Base-by-base conservation (phyloP, 73 alveolate species). In the Durusdinium trenchii region DNA sequence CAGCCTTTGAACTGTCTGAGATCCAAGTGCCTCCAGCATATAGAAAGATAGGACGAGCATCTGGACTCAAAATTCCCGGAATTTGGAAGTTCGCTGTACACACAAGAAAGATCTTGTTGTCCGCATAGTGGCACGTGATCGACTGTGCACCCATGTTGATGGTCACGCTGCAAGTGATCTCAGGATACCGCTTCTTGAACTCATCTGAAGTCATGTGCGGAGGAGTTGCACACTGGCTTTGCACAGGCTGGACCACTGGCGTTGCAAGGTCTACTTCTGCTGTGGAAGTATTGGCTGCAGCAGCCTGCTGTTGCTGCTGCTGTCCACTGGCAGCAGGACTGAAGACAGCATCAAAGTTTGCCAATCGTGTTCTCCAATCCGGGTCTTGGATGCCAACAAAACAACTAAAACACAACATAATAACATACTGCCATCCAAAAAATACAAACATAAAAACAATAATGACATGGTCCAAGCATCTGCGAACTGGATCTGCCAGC, bases 141-240 rank as follows among this genome's bases (percentile, higher is more conserved):
- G n/a, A n/a, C n/a, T n/a, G n/a, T 12, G 89, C 35, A 1, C 89
- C 89, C 89, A 78, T 18, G 64, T 78, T 78, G 62, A 78, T 18
- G 9, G 89, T 10, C 40, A 78, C 73, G 16, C 40, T 83, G 5
- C 76, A 73, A 42, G 51, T 38, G 35, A 83, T 75, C n/a, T 47
- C 40, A 36, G 76, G 51, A 51, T 38, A 83, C 94, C 51, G 48
- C 40, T 26, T 50, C 43, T 83, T 30, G 94, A 83, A 83, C 94
- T 83, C 94, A 6, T 83, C 94, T 23, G 57, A 48, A n/a, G 76
- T 48, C 76, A 83, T 30, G 38, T 50, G 28, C 26, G 51, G 93
- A 18, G 73, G 75, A n/a, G 64, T 54, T 9, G 52, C 54, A 32
- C 40, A 50, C 69, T 0, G 16, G 81, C 46, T 0, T 35, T 38